These are phyloP conservation scores for Aspergillus phoenicis DNA, from an alignment of 2,329 filamentous ascomycete species.

Conservation along the genomic window DNA sequence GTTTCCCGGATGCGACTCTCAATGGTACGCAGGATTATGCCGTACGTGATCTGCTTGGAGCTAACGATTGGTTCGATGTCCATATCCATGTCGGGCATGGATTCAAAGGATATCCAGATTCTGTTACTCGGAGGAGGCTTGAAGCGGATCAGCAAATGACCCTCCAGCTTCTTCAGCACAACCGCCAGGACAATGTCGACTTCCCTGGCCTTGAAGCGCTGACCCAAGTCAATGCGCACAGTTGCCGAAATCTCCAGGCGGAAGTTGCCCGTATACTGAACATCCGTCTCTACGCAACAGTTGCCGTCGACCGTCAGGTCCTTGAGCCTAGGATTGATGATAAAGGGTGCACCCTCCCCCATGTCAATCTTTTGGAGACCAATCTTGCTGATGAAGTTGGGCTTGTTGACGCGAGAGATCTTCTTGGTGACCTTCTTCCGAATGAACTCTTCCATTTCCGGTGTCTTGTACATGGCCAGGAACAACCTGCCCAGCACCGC, in stretches of 20 bases:
- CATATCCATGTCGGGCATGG: slow-evolving; percentile 91
- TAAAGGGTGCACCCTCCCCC: slow-evolving; percentile 81
- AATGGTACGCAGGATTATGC: slow-evolving; percentile 86
- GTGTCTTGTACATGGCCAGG: slow-evolving; percentile 81
- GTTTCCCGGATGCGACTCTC: slow-evolving; percentile 95
- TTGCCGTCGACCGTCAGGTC: slow-evolving; percentile 92
- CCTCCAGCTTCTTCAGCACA: slow-evolving; percentile 80
- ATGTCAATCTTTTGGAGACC: slow-evolving; percentile 81
- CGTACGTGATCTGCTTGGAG: slow-evolving; percentile 92
- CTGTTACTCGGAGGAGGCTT: slow-evolving; percentile 96
- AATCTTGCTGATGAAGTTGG: slow-evolving; percentile 83
- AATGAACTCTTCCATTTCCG: slow-evolving; percentile 76
- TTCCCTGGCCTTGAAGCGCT: slow-evolving; percentile 85
- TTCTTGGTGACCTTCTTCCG: slow-evolving; percentile 91
- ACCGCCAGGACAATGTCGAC: slow-evolving; percentile 87
- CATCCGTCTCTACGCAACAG: slow-evolving; percentile 80
- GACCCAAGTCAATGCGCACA: slow-evolving; percentile 84
- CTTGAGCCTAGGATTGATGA: slow-evolving; percentile 84
- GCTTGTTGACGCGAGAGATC: slow-evolving; percentile 89
- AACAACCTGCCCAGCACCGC: slow-evolving; percentile 87
- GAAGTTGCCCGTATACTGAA: slow-evolving; percentile 87
- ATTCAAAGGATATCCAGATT: slow-evolving; percentile 92
- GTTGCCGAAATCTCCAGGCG: slow-evolving; percentile 89
- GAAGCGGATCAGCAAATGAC: slow-evolving; percentile 80
- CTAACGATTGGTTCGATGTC: slow-evolving; percentile 95